Percentiles rank a stretch among this genome's conserved stretches.
Conservation (phyloP, 2,329 filamentous ascomycete species). For the Cladophialophora carrionii region DNA sequence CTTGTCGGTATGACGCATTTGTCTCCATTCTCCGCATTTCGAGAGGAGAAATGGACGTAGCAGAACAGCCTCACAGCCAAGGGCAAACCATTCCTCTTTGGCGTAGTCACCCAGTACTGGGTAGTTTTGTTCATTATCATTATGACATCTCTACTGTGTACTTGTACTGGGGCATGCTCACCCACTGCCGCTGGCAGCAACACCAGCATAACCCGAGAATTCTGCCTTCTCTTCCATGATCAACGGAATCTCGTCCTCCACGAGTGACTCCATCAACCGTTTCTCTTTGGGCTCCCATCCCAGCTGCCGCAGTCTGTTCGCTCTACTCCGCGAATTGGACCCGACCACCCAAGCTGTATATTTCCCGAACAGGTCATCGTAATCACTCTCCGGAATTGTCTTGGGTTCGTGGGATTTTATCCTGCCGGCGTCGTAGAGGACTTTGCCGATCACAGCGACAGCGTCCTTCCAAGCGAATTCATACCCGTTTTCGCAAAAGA, state of each 20-base stretch:
- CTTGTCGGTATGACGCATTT: not conserved
- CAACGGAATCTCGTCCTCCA: conserved; percentile 47
- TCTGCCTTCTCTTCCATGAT: conserved; percentile 29
- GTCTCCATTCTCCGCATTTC: not conserved
- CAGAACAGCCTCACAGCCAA: too few species aligned
- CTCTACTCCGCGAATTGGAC: conserved; percentile 50
- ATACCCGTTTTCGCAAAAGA: conserved; percentile 53
- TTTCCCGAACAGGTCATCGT: conserved; percentile 49
- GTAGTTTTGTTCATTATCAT: not conserved
- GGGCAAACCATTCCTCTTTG: not conserved
- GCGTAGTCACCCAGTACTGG: too few species aligned
- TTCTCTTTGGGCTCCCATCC: conserved; percentile 55
- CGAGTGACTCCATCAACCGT: conserved; percentile 45
- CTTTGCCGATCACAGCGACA: conserved; percentile 46
- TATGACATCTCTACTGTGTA: not conserved
- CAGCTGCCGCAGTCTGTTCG: conserved; percentile 50
- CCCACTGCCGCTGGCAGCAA: conserved; percentile 10
- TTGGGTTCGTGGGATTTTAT: conserved; percentile 45
- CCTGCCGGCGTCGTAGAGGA: conserved; percentile 46
- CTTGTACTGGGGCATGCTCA: not conserved
- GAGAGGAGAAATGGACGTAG: too few species aligned
- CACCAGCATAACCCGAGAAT: conserved; percentile 11
- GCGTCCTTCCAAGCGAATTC: conserved; percentile 53
- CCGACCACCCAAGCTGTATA: conserved; percentile 47
- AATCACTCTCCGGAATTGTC: conserved; percentile 46